Percentiles rank a stretch among this genome's conserved stretches.
phyloP scores from a whole-genome alignment of 352 stramenopile genomes.

The Aphanomyces astaci region DNA sequence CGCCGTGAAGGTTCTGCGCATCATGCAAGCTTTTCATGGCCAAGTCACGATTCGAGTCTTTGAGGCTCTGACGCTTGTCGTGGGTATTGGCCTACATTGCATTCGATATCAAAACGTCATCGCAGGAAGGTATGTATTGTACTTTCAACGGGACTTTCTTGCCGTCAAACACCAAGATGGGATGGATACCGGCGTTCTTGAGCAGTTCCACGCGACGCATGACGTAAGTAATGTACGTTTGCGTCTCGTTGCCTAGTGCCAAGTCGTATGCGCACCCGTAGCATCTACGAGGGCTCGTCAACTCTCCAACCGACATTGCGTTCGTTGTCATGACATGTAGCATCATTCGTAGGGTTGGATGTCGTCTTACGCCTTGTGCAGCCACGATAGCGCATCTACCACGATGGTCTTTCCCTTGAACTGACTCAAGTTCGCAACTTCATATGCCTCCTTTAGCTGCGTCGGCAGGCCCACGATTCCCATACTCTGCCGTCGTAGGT shows the following conservation, averaged over 20 bases:
- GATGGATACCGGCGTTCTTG: slow-evolving; percentile 38
- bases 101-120: too few species aligned
- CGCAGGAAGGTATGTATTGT: too few species aligned
- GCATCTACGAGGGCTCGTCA: slow-evolving; percentile 33
- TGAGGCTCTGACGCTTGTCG: slow-evolving; percentile 46
- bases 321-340: background rate
- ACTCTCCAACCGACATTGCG: background rate
- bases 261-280: slow-evolving; percentile 74
- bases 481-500: slow-evolving; percentile 27
- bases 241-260: slow-evolving; percentile 48
- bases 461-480: slow-evolving; percentile 61
- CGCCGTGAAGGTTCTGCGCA: slow-evolving; percentile 38
- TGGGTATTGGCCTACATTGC: slow-evolving; percentile 59
- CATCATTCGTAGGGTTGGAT: background rate
- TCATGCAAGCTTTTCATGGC: slow-evolving; percentile 45
- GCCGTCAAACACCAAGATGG: slow-evolving; percentile 69
- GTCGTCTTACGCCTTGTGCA: slow-evolving; percentile 64
- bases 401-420: slow-evolving; percentile 52
- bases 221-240: slow-evolving; percentile 66
- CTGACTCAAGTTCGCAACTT: slow-evolving; percentile 42
- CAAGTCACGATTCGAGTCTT: slow-evolving; percentile 48
- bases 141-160: slow-evolving; percentile 68
- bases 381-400: slow-evolving; percentile 68
- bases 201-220: slow-evolving; percentile 65
- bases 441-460: slow-evolving; percentile 44